Evolutionary conservation across 176 grass and related monocot species (phyloP).

Genomic region (Oropetium thomaeum): DNA sequence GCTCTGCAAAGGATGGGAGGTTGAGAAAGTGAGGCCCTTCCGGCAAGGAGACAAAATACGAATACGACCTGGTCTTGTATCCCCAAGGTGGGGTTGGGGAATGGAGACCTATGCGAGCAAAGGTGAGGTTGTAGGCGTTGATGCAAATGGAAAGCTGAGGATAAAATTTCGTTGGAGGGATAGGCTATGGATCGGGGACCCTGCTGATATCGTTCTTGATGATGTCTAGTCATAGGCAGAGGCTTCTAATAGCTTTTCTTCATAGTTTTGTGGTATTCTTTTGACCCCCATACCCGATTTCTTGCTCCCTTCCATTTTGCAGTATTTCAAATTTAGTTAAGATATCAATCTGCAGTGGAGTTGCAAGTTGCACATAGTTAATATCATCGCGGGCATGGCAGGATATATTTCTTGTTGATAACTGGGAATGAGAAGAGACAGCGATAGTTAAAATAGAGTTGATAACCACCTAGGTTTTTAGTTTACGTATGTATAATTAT

Average conservation of each 20-base stretch:
- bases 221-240: constrained; percentile 38
- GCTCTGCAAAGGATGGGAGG: constrained; percentile 93
- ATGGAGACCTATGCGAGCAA: constrained; percentile 84
- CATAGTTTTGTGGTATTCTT: constrained; percentile 51
- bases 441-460: constrained; percentile 50
- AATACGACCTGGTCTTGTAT: constrained; percentile 73
- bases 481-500: constrained; percentile 85
- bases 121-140: constrained; percentile 83
- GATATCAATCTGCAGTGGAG: constrained; percentile 32
- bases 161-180: constrained; percentile 97
- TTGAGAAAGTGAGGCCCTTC: constrained; percentile 86
- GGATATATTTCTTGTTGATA: constrained; percentile 54
- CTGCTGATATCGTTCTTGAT: constrained; percentile 93
- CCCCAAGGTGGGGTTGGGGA: constrained; percentile 93
- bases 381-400: constrained; percentile 31
- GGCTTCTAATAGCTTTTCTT: constrained; percentile 60
- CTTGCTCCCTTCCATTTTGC: constrained; percentile 47
- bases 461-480: constrained; percentile 47
- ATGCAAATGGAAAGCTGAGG: constrained; percentile 94
- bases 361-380: constrained; percentile 68
- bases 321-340: constrained; percentile 35
- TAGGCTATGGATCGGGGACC: constrained; percentile 88
- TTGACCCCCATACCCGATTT: constrained; percentile 67
- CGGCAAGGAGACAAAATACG: constrained; percentile 62
- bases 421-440: constrained; percentile 49